These are phyloP conservation scores for Senna tora DNA, from an alignment of 306 rosid genomes.

Conservation along the genomic window DNA sequence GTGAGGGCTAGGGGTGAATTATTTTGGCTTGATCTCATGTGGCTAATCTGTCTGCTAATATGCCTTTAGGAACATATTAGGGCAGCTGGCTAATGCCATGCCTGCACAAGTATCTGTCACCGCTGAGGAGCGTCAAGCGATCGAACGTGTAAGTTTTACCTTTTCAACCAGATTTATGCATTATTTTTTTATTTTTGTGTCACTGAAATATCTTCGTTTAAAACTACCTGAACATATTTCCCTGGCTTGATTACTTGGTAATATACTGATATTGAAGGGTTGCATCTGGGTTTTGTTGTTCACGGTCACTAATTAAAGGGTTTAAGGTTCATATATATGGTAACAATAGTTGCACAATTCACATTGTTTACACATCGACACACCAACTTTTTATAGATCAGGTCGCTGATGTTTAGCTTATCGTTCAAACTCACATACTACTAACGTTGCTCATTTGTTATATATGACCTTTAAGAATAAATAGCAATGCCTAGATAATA, in stretches of 20 bases:
- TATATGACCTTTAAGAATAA: background rate
- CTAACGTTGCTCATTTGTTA: background rate
- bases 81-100: slow-evolving; percentile 51
- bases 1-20: background rate
- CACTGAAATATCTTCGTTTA: background rate
- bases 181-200: background rate
- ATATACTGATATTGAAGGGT: background rate
- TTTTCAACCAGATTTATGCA: no score
- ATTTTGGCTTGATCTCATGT: background rate
- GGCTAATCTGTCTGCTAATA: slow-evolving; percentile 12
- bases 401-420: no score
- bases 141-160: slow-evolving; percentile 61
- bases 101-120: slow-evolving; percentile 62
- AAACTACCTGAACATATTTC: slow-evolving; percentile 5
- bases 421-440: background rate
- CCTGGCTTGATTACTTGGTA: background rate
- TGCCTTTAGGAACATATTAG: slow-evolving; percentile 52
- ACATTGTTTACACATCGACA: no score
- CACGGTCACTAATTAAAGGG: no score
- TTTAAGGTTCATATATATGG: no score
- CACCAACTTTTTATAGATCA: no score
- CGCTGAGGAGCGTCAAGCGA: slow-evolving; percentile 72
- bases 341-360: no score
- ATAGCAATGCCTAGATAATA: background rate
- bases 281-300: no score